Evolutionary conservation across 176 grass and related monocot species (phyloP), one percentile per base, ranked within the genome.

Genomic region (Tillandsia fasciculata): DNA sequence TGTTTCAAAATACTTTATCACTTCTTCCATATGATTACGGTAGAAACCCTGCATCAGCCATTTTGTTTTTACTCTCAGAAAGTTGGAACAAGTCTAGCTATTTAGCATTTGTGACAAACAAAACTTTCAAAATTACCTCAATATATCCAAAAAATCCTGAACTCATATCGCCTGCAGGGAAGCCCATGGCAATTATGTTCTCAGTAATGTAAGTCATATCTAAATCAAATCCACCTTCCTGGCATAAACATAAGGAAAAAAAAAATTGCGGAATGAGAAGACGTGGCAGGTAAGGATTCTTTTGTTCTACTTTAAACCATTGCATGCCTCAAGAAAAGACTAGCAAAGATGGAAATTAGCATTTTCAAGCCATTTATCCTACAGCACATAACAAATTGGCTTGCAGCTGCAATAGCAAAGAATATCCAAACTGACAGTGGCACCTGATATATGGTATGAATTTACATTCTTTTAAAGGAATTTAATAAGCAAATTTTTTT

Each of bases 141-240:
- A 99, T 88, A 80, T 99, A 99, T 85, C 94, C 94, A 65, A 99
- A 93, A 93, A 99, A 78, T 10, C 94, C 94, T 71, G 94, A 99
- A 67, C 94, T 99, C 80, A 93, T 78, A 83, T 99, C 94, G 77
- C 94, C 94, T 33, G 94, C 94, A 74, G 94, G 94, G 64, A 99
- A 99, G 72, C 94, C 94, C 94, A 99, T 99, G 52, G 94, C 94
- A 79, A 99, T 99, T 72, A 99, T 90, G 66, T 99, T 99, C 77
- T 99, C 94, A 11, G 94, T 99, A 77, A 99, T 99, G 81, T 99
- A 99, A 79, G 94, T 99, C 94, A 99, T 99, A 72, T 99, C 94
- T 81, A 99, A 81, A 99, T 99, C 94, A 88, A 99, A 99, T 59
- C 89, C 94, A 61, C 94, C 94, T 93, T 99, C 94, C 94, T 99